Evolutionary conservation across 2,329 filamentous ascomycete genomes (phyloP).

Genomic region (Aspergillus niger): DNA sequence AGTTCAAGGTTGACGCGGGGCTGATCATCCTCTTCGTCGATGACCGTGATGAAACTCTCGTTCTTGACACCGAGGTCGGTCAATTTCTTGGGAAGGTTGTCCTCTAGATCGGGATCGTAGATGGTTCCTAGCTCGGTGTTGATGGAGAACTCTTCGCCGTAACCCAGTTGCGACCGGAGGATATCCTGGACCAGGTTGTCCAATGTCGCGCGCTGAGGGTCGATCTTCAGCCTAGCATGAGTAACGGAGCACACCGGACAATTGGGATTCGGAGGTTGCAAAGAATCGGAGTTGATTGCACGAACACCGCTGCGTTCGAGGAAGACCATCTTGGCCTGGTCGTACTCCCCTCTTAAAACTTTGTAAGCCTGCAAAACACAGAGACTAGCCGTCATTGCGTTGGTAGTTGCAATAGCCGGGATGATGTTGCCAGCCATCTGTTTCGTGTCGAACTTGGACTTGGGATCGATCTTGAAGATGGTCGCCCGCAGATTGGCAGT

Average conservation of each 20-base stretch:
- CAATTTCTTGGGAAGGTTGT: slow-evolving; percentile 80
- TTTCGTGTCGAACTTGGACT: slow-evolving; percentile 95
- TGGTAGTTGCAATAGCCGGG: slow-evolving; percentile 95
- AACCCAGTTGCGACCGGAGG: slow-evolving; percentile 70
- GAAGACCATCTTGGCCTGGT: slow-evolving; percentile 61
- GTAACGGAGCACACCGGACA: slow-evolving; percentile 82
- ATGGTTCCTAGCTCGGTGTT: slow-evolving; percentile 74
- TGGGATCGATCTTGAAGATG: slow-evolving; percentile 84
- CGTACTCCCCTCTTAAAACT: not conserved
- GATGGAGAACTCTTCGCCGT: slow-evolving; percentile 78
- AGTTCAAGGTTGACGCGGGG: slow-evolving; percentile 80
- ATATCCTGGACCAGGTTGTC: slow-evolving; percentile 76
- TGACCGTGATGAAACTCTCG: slow-evolving; percentile 77
- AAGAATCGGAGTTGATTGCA: slow-evolving; percentile 58
- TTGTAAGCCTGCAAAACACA: slow-evolving; percentile 76
- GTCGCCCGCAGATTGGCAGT: slow-evolving; percentile 85
- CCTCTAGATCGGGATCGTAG: slow-evolving; percentile 86
- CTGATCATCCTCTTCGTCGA: slow-evolving; percentile 70
- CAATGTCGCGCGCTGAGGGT: slow-evolving; percentile 72
- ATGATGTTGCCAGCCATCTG: slow-evolving; percentile 99
- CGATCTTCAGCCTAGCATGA: slow-evolving; percentile 66
- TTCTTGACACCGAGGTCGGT: slow-evolving; percentile 72
- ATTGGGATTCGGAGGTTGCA: slow-evolving; percentile 70
- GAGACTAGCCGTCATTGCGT: slow-evolving; percentile 90
- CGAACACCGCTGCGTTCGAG: slow-evolving; percentile 67